Percentiles rank a stretch among this genome's conserved stretches.
Evolutionary conservation across 2,329 filamentous ascomycete genomes (phyloP).

Genomic region (Fusarium nisikadoi): DNA sequence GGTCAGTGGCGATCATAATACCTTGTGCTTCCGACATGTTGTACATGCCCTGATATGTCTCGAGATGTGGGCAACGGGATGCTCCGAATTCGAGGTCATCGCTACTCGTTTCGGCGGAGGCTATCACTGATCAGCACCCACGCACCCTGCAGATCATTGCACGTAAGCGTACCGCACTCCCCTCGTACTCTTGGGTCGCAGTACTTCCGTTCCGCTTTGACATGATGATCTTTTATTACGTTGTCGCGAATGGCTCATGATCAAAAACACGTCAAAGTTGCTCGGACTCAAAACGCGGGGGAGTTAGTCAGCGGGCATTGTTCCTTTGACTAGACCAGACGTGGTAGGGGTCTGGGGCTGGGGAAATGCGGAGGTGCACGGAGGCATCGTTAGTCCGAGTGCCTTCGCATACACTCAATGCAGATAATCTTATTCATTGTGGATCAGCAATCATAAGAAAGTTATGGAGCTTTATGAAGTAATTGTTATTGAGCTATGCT

Average conservation of each 20-base stretch:
- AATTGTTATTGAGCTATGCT: too few relatives aligned
- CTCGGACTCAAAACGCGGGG: conserved; percentile 6
- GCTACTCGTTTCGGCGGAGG: conserved; percentile 20
- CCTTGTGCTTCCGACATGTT: conserved; percentile 55
- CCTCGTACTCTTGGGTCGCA: neutral
- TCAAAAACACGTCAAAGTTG: conserved; percentile 2
- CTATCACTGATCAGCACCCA: neutral
- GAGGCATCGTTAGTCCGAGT: conserved; percentile 4
- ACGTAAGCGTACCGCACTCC: neutral
- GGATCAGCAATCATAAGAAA: neutral
- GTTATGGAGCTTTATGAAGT: too few relatives aligned
- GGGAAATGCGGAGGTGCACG: conserved; percentile 16
- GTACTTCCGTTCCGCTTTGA: conserved; percentile 14
- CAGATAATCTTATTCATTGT: neutral
- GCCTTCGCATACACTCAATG: neutral
- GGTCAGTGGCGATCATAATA: conserved; percentile 26
- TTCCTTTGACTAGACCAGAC: neutral
- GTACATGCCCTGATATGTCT: conserved; percentile 55
- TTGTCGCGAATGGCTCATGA: neutral
- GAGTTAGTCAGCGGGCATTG: conserved; percentile 1
- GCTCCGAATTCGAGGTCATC: conserved; percentile 60
- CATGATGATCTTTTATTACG: neutral
- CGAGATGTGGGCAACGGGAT: conserved; percentile 53
- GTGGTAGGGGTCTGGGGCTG: neutral
- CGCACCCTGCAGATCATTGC: accelerated